Conservation (phyloP, 371 early-diverging fungal genomes). For the Gilbertella persicaria region DNA sequence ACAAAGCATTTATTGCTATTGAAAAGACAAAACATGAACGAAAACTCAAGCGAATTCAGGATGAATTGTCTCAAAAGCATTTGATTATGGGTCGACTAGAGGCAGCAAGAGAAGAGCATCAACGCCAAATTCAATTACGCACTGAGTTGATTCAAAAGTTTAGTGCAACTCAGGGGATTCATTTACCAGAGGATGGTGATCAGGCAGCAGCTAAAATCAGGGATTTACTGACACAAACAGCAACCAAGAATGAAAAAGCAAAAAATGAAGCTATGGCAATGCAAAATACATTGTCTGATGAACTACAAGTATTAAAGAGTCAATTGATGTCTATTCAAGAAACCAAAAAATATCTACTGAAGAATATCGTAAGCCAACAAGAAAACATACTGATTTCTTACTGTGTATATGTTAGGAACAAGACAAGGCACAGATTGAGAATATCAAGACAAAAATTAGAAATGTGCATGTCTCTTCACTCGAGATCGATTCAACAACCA, state of each 20-base stretch:
- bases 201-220: constrained; percentile 1
- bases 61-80: constrained; percentile 24
- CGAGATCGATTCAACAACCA: constrained; percentile 3
- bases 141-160: constrained; percentile 13
- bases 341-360: constrained; percentile 13
- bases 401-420: constrained; percentile 5
- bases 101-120: constrained; percentile 17
- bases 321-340: constrained; percentile 17
- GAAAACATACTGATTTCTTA: too few species aligned
- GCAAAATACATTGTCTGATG: constrained; percentile 23
- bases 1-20: neutral
- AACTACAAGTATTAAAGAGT: constrained; percentile 19
- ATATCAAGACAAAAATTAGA: constrained; percentile 1
- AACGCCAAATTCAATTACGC: constrained; percentile 15
- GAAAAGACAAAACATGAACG: constrained; percentile 7
- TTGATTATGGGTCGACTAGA: constrained; percentile 17
- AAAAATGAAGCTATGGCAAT: constrained; percentile 15
- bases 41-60: constrained; percentile 14
- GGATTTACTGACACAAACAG: neutral
- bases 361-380: constrained; percentile 9
- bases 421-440: constrained; percentile 7
- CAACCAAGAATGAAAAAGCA: neutral
- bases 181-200: constrained; percentile 2
- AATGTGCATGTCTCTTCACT: constrained; percentile 1
- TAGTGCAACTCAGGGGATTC: neutral